Evolutionary conservation across 2,329 filamentous ascomycete genomes (phyloP).

Genomic region (Aureobasidium mangrovei): DNA sequence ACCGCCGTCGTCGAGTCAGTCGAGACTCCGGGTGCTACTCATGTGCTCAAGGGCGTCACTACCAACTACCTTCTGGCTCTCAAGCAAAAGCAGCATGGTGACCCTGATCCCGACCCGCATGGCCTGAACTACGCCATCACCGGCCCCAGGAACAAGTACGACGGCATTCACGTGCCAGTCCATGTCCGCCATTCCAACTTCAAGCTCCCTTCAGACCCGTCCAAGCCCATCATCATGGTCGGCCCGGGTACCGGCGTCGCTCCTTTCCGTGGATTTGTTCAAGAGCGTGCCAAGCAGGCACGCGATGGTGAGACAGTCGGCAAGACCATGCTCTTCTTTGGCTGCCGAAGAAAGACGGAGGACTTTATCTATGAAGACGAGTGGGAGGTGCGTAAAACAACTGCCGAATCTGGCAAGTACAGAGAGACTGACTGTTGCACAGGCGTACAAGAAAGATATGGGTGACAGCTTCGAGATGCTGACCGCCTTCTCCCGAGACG

Average conservation of each 20-base stretch:
- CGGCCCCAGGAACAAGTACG: slow-evolving; percentile 93
- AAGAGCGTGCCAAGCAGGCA: slow-evolving; percentile 80
- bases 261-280: slow-evolving; percentile 89
- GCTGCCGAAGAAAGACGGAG: slow-evolving; percentile 77
- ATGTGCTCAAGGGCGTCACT: slow-evolving; percentile 83
- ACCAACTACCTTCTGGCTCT: slow-evolving; percentile 94
- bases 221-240: slow-evolving; percentile 90
- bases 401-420: background rate
- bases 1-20: slow-evolving; percentile 90
- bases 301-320: slow-evolving; percentile 75
- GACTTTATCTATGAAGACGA: slow-evolving; percentile 90
- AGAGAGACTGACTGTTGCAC: slow-evolving; percentile 9
- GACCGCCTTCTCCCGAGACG: slow-evolving; percentile 90
- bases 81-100: slow-evolving; percentile 93
- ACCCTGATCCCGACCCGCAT: slow-evolving; percentile 70
- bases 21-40: slow-evolving; percentile 63
- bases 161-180: slow-evolving; percentile 87
- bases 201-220: slow-evolving; percentile 91
- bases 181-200: slow-evolving; percentile 98
- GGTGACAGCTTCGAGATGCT: slow-evolving; percentile 86
- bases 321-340: slow-evolving; percentile 85
- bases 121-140: slow-evolving; percentile 78
- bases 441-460: slow-evolving; percentile 76
- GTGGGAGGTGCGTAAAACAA: slow-evolving; percentile 65
- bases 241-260: slow-evolving; percentile 95